phyloP scores from a whole-genome alignment of 1,284 basidiomycete genomes.

The Pterula multifida region DNA sequence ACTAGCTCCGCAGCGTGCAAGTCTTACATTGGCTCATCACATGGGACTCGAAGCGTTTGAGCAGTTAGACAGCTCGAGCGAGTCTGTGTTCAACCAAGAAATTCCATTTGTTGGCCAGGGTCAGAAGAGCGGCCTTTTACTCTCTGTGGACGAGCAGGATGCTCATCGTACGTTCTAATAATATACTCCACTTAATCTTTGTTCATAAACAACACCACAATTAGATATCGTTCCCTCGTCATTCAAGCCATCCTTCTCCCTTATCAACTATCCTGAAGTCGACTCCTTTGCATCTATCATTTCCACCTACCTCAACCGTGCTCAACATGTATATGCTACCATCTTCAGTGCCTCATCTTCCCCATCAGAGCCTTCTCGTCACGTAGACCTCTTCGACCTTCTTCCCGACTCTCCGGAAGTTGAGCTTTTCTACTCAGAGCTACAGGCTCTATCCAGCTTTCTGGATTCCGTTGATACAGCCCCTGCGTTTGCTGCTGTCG shows the following conservation, averaged over 20 bases:
- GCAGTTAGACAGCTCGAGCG: slow-evolving; percentile 25
- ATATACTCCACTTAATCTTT: slow-evolving; percentile 9
- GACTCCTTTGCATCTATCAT: slow-evolving; percentile 36
- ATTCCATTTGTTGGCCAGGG: slow-evolving; percentile 45
- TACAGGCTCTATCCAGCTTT: slow-evolving; percentile 34
- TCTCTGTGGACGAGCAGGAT: slow-evolving; percentile 48
- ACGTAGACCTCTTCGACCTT: slow-evolving; percentile 16
- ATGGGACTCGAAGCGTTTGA: slow-evolving; percentile 60
- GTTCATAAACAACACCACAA: too few relatives aligned
- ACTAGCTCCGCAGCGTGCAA: slow-evolving; percentile 42
- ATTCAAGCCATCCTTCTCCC: slow-evolving; percentile 18
- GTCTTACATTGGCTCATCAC: slow-evolving; percentile 49
- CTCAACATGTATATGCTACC: slow-evolving; percentile 41
- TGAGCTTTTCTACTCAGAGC: slow-evolving; percentile 14
- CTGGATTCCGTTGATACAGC: slow-evolving; percentile 25
- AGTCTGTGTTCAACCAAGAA: slow-evolving; percentile 25
- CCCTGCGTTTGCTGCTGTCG: slow-evolving; percentile 47
- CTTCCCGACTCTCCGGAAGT: slow-evolving; percentile 23
- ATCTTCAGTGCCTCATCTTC: slow-evolving; percentile 25
- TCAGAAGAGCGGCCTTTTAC: slow-evolving; percentile 32
- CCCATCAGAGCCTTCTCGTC: slow-evolving; percentile 11
- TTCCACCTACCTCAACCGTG: slow-evolving; percentile 44
- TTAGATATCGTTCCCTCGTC: slow-evolving; percentile 12
- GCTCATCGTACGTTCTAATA: slow-evolving; percentile 36
- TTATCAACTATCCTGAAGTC: slow-evolving; percentile 14